Base-by-base conservation (phyloP, 805 yeast species). In the Suhomyces canberraensis region DNA sequence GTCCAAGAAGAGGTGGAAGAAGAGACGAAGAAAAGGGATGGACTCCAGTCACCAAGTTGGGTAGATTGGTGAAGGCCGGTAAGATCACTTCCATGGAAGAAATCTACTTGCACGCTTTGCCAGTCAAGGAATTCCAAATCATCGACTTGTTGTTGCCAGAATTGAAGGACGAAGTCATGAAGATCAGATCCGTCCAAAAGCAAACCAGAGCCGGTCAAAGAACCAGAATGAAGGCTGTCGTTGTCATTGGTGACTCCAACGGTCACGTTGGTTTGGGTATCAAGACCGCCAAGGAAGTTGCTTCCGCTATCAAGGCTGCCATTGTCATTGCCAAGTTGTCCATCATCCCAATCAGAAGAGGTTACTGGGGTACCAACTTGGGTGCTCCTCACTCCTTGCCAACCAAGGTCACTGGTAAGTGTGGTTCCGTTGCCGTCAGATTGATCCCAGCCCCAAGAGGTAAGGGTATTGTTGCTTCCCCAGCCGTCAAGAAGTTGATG, bases 151-250 rank as follows among this genome's bases (percentile, higher is more conserved):
- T 93, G 73, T 80, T 93, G 65, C 98, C 98, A 71, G 83, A 76
- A 66, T 84, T 93, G 70, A 82, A 84, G 76, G 98, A 93, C 73
- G 96, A 91, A 79, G 97, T 93, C 68, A 93, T 93, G 98, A 91
- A 91, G 88, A 93, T 93, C 80, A 84, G 91, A 80, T 95, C 98
- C 58, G 98, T 93, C 61, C 98, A 93, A 79, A 93, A 93, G 84
- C 98, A 93, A 79, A 93, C 98, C 82, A 83, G 96, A 78, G 98
- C 98, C 66, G 98, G 98, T 89, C 98, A 93, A 83, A 91, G 98
- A 84, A 93, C 98, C 78, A 89, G 98, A 83, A 90, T 93, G 84
- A 95, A 95, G 93, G 98, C 98, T 75, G 95, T 93, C 67, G 98
- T 93, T 70, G 89, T 93, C 68, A 89, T 93, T 71, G 98, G 98